Evolutionary conservation across 192 early-diverging fungal genomes (phyloP).

Genomic region (Phlyctochytrium arcticum): DNA sequence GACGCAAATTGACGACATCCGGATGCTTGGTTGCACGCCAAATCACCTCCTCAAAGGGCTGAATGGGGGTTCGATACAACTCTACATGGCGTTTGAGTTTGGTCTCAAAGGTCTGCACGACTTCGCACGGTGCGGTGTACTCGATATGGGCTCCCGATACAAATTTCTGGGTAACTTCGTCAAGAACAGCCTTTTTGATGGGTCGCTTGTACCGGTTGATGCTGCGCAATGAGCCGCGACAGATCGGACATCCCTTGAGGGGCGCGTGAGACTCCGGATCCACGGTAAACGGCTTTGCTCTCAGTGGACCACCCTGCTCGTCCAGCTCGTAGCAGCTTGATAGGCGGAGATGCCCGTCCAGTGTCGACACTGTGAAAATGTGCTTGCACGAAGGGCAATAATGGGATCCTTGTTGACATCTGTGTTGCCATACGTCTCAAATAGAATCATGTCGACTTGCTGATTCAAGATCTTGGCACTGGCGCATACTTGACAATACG

Average conservation of each 20-base stretch:
- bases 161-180: conserved; percentile 20
- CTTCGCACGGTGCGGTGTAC: no score
- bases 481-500: conserved; percentile 26
- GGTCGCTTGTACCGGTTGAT: conserved; percentile 21
- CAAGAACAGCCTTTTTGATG: conserved; percentile 9
- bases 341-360: conserved; percentile 50
- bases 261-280: background rate
- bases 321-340: conserved; percentile 32
- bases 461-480: background rate
- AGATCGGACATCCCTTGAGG: conserved; percentile 34
- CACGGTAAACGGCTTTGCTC: no score
- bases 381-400: conserved; percentile 50
- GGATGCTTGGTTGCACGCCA: background rate
- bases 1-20: background rate
- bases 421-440: conserved; percentile 26
- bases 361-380: conserved; percentile 41
- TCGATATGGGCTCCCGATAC: no score
- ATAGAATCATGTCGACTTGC: conserved; percentile 19
- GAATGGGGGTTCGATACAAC: background rate
- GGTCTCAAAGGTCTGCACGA: background rate
- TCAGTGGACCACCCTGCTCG: background rate
- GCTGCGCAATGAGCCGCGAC: conserved; percentile 38
- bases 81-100: background rate
- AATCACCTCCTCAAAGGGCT: background rate
- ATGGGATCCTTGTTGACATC: conserved; percentile 45